phyloP scores from a whole-genome alignment of 192 early-diverging fungal species.

The Gamsiella multidivaricata region DNA sequence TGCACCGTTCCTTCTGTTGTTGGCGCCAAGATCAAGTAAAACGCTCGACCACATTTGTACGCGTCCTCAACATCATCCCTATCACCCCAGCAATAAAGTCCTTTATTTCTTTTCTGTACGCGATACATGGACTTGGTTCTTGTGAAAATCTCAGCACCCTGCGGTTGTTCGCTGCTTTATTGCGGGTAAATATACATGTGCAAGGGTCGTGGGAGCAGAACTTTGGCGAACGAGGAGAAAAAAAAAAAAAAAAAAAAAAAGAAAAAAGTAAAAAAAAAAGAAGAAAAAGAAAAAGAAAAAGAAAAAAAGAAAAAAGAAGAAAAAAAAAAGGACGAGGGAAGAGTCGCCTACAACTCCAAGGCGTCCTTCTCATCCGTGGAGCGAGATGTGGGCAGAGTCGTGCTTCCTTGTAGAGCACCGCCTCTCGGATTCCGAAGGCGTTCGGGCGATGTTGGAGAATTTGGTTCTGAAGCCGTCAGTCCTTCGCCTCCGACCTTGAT shows the following conservation, averaged over 20 bases:
- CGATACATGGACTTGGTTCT: no score
- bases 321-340: neutral
- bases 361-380: no score
- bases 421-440: neutral
- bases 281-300: constrained; percentile 5
- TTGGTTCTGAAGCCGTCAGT: neutral
- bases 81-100: no score
- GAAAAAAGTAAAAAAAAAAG: neutral
- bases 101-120: neutral
- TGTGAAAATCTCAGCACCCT: no score
- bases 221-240: neutral
- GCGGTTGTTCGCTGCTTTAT: neutral
- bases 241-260: constrained; percentile 25
- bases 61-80: neutral
- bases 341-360: no score
- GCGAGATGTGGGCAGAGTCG: no score
- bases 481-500: constrained; percentile 50
- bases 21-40: constrained; percentile 79
- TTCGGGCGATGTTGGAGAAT: neutral
- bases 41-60: neutral
- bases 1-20: constrained; percentile 73
- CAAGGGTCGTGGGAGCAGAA: neutral
- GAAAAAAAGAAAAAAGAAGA: constrained; percentile 10
- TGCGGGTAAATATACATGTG: neutral
- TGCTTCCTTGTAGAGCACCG: no score